Evolutionary conservation across 129 eudicot species (phyloP).

Genomic region (Apium graveolens): DNA sequence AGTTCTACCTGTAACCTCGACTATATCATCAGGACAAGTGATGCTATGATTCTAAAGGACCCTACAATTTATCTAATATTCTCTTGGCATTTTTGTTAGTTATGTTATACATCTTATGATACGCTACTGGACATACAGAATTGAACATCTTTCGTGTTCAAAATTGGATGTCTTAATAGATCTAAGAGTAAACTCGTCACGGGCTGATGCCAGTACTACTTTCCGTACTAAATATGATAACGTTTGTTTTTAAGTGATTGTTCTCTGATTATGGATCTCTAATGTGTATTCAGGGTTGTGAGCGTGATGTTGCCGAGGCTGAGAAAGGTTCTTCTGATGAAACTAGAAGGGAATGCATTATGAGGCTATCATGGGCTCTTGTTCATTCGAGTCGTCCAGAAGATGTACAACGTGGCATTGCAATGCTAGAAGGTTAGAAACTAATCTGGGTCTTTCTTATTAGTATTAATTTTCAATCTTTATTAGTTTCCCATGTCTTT

Average conservation of each 20-base stretch:
- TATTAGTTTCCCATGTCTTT: neutral
- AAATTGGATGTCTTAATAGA: neutral
- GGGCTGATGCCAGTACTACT: neutral
- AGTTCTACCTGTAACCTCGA: neutral
- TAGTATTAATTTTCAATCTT: neutral
- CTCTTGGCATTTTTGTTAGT: neutral
- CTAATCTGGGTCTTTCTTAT: constrained; percentile 1
- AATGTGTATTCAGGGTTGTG: constrained; percentile 60
- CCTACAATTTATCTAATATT: neutral
- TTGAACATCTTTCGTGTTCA: neutral
- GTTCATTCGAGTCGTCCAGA: constrained; percentile 78
- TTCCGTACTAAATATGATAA: neutral
- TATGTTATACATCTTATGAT: neutral
- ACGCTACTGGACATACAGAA: neutral
- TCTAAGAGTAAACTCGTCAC: neutral
- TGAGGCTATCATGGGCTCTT: constrained; percentile 94
- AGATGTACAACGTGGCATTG: constrained; percentile 92
- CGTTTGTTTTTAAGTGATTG: neutral
- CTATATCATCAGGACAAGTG: neutral
- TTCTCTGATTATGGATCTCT: neutral
- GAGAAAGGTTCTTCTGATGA: constrained; percentile 67
- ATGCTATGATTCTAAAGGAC: neutral
- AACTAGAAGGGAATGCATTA: constrained; percentile 55
- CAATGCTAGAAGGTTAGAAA: constrained; percentile 75
- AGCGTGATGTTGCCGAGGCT: constrained; percentile 83